phyloP scores from a whole-genome alignment of 2,329 filamentous ascomycete genomes.

The Leptoxyphium fumago region DNA sequence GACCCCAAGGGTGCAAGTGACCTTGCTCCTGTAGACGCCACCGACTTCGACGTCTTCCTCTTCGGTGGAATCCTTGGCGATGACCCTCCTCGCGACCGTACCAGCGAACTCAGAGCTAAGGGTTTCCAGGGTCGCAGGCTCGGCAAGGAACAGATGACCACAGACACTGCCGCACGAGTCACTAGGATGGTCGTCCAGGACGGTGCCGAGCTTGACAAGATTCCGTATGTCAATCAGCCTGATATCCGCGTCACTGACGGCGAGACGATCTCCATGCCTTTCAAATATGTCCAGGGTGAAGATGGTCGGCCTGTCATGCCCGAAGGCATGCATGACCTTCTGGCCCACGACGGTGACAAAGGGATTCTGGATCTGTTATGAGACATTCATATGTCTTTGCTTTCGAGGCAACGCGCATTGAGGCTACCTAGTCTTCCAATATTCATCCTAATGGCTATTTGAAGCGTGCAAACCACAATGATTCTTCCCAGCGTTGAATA shows the following conservation, averaged over 20 bases:
- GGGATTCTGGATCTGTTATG: conserved; percentile 73
- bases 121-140: conserved; percentile 78
- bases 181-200: conserved; percentile 80
- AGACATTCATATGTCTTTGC: conserved; percentile 2
- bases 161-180: conserved; percentile 88
- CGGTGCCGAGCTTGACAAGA: conserved; percentile 61
- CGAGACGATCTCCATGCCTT: conserved; percentile 94
- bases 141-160: conserved; percentile 94
- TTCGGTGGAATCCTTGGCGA: conserved; percentile 95
- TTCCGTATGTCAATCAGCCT: conserved; percentile 74
- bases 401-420: too few relatives aligned
- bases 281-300: conserved; percentile 72
- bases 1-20: conserved; percentile 76
- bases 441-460: too few relatives aligned
- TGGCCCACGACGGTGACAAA: conserved; percentile 88
- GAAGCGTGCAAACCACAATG: too few relatives aligned
- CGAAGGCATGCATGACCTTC: conserved; percentile 84
- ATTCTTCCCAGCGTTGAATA: too few relatives aligned
- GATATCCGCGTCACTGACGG: conserved; percentile 57
- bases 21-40: conserved; percentile 66
- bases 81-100: conserved; percentile 83
- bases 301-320: conserved; percentile 76
- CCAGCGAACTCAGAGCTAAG: conserved; percentile 87
- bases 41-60: conserved; percentile 75
- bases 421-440: too few relatives aligned